Evolutionary conservation across 805 yeast genomes (phyloP).

Genomic region (Yarrowia sp.): DNA sequence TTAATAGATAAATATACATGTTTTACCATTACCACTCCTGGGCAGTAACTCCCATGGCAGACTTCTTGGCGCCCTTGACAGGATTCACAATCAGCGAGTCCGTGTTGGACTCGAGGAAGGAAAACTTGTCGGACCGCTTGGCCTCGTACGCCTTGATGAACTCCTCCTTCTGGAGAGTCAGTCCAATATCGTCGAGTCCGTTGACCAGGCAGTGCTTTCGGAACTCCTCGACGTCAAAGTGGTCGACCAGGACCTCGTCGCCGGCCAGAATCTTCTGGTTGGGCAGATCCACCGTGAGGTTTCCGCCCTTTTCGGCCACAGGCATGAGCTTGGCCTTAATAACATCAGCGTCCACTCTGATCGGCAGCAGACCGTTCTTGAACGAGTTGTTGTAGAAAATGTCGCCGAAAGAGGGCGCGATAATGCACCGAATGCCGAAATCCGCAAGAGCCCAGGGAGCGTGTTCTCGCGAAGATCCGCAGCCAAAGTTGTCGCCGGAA

Average conservation of each 20-base stretch:
- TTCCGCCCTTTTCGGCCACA: slow-evolving; percentile 68
- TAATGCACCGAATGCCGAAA: slow-evolving; percentile 91
- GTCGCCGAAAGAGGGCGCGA: slow-evolving; percentile 98
- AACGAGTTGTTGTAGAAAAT: slow-evolving; percentile 96
- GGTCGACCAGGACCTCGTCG: slow-evolving; percentile 72
- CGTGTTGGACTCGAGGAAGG: slow-evolving; percentile 91
- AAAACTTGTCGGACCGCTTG: slow-evolving; percentile 71
- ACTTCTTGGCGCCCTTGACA: slow-evolving; percentile 30
- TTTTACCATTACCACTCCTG: slow-evolving; percentile 27
- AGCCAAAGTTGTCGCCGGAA: slow-evolving; percentile 96
- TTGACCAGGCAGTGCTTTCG: slow-evolving; percentile 92
- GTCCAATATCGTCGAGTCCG: slow-evolving; percentile 95
- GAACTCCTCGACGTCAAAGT: slow-evolving; percentile 85
- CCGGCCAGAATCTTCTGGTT: slow-evolving; percentile 71
- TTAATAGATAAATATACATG: slow-evolving; percentile 18
- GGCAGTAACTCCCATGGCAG: slow-evolving; percentile 27
- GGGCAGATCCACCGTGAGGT: slow-evolving; percentile 79
- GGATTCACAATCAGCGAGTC: slow-evolving; percentile 57
- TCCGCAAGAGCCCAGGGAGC: slow-evolving; percentile 99
- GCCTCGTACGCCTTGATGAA: slow-evolving; percentile 72
- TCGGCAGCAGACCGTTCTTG: slow-evolving; percentile 93
- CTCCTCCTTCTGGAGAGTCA: slow-evolving; percentile 86
- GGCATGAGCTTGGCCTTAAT: slow-evolving; percentile 75
- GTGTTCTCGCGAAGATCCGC: slow-evolving; percentile 99
- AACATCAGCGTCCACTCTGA: slow-evolving; percentile 77